Base-by-base conservation (phyloP, 2,329 filamentous ascomycete species). In the Colletotrichum sp. region DNA sequence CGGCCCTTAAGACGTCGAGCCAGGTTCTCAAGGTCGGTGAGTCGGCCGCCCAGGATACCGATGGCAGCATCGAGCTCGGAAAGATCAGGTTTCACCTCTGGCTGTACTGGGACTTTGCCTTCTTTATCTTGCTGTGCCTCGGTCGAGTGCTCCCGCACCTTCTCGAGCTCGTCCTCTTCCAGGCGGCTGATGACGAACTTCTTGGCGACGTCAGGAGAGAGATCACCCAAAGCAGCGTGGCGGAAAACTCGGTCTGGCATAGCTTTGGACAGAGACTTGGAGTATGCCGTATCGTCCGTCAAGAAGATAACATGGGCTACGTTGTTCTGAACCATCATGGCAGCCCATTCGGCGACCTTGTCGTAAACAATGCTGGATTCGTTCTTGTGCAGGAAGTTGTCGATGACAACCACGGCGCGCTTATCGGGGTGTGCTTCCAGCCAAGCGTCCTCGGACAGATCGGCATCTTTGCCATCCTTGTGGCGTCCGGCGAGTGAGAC, bases 1-100 rank as follows among this genome's bases (percentile, higher is more conserved):
- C 97, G 96, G 1, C 94, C 92, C 85, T 95, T 95, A 80, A 99
- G 94, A 21, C 97, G 91, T 43, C 96, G 92, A n/a, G 96, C 94
- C 59, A 99, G 92, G 81, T 97, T 98, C 82, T 99, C 96, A 24
- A 99, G 92, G 81, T 99, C 97, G 0, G 96, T 98, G n/a, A 99
- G 90, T 5, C 97, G 94, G 3, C 97, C 97, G 26, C 97, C 97
- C 2, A 99, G 90, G 1, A 93, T 90, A 32, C 93, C 90, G 78
- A 99, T 98, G 79, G 94, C 96, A 32, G 90, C 90, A 80, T 98
- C 96, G 3, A 99, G 90, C 77, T 96, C 94, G 1, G 85, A 83
- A 8, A 97, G 87, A 77, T 96, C 83, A 5, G 83, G 82, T 3
- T 82, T 80, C 18, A 77, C 59, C 64, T 69, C 67, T 39, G 82